phyloP scores from a whole-genome alignment of 768 basidiomycete genomes.

The Neoboletus subvelutipes region DNA sequence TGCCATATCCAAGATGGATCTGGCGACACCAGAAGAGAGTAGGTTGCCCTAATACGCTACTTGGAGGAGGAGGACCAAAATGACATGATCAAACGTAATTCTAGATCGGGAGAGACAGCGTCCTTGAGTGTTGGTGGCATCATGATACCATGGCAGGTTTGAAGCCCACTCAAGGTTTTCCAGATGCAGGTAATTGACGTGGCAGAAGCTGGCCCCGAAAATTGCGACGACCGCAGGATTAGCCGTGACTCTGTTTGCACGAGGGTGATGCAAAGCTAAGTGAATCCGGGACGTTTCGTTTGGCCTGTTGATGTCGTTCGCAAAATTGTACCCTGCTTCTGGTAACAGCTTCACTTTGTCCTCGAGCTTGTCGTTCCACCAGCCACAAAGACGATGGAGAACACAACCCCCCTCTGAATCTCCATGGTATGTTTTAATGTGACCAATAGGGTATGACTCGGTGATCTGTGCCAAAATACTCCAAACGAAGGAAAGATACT shows the following conservation, averaged over 20 bases:
- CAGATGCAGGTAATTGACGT: neutral
- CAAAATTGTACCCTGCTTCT: neutral
- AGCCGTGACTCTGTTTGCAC: neutral
- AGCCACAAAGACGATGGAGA: neutral
- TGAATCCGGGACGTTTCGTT: neutral
- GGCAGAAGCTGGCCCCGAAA: neutral
- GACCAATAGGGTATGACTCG: neutral
- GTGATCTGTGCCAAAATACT: neutral
- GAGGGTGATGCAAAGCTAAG: neutral
- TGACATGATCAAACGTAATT: neutral
- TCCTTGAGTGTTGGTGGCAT: neutral
- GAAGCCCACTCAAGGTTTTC: neutral
- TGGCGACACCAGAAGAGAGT: neutral
- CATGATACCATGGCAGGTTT: neutral
- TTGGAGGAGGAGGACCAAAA: neutral
- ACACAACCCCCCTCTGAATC: neutral
- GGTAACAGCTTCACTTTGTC: neutral
- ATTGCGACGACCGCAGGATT: neutral
- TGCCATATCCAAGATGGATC: neutral
- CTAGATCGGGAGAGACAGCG: neutral
- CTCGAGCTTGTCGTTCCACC: neutral
- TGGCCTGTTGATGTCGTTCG: neutral
- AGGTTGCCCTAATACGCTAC: neutral
- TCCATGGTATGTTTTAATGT: neutral
- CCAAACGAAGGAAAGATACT: neutral